These are phyloP conservation scores for Fusarium falciforme DNA, from an alignment of 2,329 filamentous ascomycete genomes.

Conservation along the genomic window DNA sequence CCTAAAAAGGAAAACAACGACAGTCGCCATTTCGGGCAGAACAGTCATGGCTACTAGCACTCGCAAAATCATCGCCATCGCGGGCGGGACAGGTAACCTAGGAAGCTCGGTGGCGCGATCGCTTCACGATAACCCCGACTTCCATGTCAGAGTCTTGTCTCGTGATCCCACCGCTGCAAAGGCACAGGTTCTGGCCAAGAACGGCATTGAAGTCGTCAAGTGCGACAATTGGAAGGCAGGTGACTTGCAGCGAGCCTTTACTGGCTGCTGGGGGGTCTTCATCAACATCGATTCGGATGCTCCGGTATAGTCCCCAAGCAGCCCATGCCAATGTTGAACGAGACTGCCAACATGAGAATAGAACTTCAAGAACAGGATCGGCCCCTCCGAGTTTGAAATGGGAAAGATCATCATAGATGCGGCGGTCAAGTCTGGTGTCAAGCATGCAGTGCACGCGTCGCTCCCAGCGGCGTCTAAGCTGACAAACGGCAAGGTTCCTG, in stretches of 20 bases:
- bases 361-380: neutral
- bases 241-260: neutral
- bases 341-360: neutral
- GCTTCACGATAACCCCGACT: neutral
- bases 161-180: neutral
- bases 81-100: neutral
- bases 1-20: neutral
- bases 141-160: neutral
- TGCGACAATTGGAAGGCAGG: neutral
- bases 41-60: neutral
- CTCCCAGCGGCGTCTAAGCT: neutral
- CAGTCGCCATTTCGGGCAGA: no score
- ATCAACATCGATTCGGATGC: conserved; percentile 2
- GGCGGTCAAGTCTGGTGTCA: neutral
- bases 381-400: neutral
- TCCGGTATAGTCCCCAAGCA: neutral
- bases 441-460: neutral
- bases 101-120: neutral
- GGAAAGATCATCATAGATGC: neutral
- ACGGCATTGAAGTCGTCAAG: neutral
- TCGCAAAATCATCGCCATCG: neutral
- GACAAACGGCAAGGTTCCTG: neutral
- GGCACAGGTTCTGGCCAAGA: neutral
- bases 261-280: neutral
- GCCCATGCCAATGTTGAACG: neutral